Conservation (phyloP, 2,329 filamentous ascomycete genomes). For the Fusarium azukiicola region DNA sequence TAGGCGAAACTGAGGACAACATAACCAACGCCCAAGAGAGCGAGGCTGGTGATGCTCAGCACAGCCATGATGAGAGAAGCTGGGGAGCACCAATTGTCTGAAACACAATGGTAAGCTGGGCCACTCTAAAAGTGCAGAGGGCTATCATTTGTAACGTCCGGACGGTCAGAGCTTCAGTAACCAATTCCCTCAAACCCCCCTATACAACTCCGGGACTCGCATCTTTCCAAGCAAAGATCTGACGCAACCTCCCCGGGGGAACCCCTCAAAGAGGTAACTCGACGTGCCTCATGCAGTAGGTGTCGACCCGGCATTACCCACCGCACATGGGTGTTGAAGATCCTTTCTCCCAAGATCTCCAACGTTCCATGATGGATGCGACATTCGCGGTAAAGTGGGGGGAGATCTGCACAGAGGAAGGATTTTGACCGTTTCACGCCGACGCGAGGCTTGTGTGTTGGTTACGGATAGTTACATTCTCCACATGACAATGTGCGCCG, state of each 20-base stretch:
- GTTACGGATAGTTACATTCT: not conserved
- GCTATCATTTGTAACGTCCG: not conserved
- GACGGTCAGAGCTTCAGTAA: too few relatives aligned
- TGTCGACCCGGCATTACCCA: too few relatives aligned
- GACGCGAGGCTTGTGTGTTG: not conserved
- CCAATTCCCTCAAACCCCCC: not conserved
- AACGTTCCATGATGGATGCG: not conserved
- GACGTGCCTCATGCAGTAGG: not conserved
- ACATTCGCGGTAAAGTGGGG: not conserved
- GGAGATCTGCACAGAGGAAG: not conserved
- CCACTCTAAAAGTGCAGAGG: not conserved
- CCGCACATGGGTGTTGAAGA: not conserved
- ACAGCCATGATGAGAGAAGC: slow-evolving; percentile 29
- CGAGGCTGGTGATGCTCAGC: slow-evolving; percentile 27
- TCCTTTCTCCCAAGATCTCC: not conserved
- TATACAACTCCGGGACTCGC: not conserved
- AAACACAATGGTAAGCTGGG: not conserved
- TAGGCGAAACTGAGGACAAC: slow-evolving; percentile 23
- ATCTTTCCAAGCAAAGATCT: not conserved
- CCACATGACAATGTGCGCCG: not conserved
- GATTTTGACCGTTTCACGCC: not conserved
- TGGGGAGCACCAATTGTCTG: not conserved
- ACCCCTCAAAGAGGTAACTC: not conserved
- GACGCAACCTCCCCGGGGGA: not conserved
- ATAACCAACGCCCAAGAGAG: slow-evolving; percentile 35